Percentiles rank a stretch among this genome's conserved stretches.
phyloP scores from a whole-genome alignment of 768 basidiomycete genomes.

The Naganishia randhawae region DNA sequence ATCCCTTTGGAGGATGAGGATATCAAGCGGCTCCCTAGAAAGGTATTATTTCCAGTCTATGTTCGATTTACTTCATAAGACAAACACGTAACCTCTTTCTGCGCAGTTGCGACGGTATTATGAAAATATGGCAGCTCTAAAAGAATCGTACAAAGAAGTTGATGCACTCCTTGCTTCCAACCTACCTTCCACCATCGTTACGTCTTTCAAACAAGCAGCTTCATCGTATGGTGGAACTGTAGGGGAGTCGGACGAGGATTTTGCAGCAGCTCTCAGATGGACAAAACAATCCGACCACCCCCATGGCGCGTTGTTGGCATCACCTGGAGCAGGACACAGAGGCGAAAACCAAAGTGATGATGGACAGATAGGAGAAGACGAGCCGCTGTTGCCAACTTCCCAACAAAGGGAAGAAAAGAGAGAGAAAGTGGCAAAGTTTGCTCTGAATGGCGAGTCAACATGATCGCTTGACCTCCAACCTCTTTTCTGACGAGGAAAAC shows the following conservation, averaged over 20 bases:
- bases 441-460: conserved; percentile 41
- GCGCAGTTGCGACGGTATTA: conserved; percentile 44
- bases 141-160: conserved; percentile 44
- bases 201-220: conserved; percentile 36
- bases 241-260: conserved; percentile 7
- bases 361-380: conserved; percentile 32
- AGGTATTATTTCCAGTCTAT: conserved; percentile 28
- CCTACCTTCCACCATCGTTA: conserved; percentile 41
- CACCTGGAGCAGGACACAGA: neutral
- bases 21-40: conserved; percentile 41
- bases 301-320: neutral
- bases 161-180: conserved; percentile 43
- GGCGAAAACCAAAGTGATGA: neutral
- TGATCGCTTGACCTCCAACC: neutral
- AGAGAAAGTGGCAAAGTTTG: conserved; percentile 40
- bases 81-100: neutral
- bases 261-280: neutral
- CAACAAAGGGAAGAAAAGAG: conserved; percentile 38
- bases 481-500: neutral
- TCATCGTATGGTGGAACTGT: neutral
- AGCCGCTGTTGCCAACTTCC: conserved; percentile 30
- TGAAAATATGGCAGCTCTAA: conserved; percentile 37
- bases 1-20: conserved; percentile 39
- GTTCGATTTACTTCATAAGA: neutral
- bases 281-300: neutral